These are phyloP conservation scores for Apiospora pterosperma DNA, from an alignment of 2,329 filamentous ascomycete genomes.

Conservation along the genomic window DNA sequence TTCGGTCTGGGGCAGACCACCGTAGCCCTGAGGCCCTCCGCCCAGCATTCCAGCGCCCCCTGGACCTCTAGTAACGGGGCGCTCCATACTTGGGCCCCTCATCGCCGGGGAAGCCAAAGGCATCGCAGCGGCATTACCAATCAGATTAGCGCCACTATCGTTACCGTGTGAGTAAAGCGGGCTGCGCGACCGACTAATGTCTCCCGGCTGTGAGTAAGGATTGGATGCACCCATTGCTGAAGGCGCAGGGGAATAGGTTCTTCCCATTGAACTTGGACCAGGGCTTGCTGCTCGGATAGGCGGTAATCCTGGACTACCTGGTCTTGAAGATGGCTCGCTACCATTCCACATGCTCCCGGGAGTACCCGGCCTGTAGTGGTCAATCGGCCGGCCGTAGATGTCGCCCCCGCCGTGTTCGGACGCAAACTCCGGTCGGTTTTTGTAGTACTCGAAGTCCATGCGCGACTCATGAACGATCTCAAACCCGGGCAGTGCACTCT, in stretches of 20 bases:
- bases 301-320: slow-evolving; percentile 44
- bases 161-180: slow-evolving; percentile 50
- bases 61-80: slow-evolving; percentile 17
- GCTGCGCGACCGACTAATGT: slow-evolving; percentile 35
- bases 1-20: slow-evolving; percentile 54
- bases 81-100: slow-evolving; percentile 31
- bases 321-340: slow-evolving; percentile 42
- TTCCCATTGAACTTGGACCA: slow-evolving; percentile 13
- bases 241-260: slow-evolving; percentile 18
- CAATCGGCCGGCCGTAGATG: slow-evolving; percentile 57
- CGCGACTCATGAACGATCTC: slow-evolving; percentile 85
- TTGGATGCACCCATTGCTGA: slow-evolving; percentile 22
- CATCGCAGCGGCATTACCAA: slow-evolving; percentile 50
- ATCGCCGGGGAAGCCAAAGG: slow-evolving; percentile 35
- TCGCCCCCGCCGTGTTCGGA: slow-evolving; percentile 81
- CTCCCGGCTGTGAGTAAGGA: slow-evolving; percentile 22
- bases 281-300: slow-evolving; percentile 23
- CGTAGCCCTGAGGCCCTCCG: slow-evolving; percentile 58
- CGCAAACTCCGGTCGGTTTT: slow-evolving; percentile 83
- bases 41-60: slow-evolving; percentile 46
- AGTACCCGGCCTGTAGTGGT: slow-evolving; percentile 59
- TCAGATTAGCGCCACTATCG: slow-evolving; percentile 50
- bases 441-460: slow-evolving; percentile 89
- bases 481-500: slow-evolving; percentile 62
- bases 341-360: slow-evolving; percentile 50